Evolutionary conservation across 495 filamentous ascomycete species (phyloP), one percentile per base, ranked within the genome.

Genomic region (Penicillium argentinense): DNA sequence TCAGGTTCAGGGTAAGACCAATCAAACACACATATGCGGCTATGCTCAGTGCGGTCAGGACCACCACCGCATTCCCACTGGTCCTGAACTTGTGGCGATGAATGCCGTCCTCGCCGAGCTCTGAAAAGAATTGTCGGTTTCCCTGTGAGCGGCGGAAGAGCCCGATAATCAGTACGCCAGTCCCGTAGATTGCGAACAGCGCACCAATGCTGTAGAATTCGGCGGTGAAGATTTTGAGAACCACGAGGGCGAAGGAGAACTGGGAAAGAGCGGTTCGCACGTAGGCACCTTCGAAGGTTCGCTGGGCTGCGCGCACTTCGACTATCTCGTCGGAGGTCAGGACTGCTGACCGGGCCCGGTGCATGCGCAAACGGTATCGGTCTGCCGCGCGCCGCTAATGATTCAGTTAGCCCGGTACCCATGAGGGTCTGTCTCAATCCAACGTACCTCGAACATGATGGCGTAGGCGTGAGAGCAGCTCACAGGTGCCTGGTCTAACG

Each of bases 231-330:
- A 98, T 95, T 71, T 92, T 95, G 39, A 98, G 81, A 7, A 98
- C 86, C 47, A 98, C 83, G 13, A 98, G 83, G 32, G 92, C 83
- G 60, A 98, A 97, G 39, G 84, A 89, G 78, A 97, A 97, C 65
- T 97, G 91, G 3, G 85, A 86, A 24, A 97, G 83, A 0, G 92
- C 89, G 0, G 93, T 98, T 40, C 93, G 89, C 50, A 96, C 82
- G 69, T 98, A 98, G 24, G 93, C 95, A 1, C 93, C 93, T 73
- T 97, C 93, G 54, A 97, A 98, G 12, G 93, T 98, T 13, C 93
- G 80, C 66, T 98, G 93, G 4, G 91, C 87, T 0, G 92, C 92
- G 46, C 92, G 89, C 56, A 97, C 86, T 63, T 97, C 92, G 42
- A 96, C 87, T 9, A 98, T 81, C 62, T 98, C 93, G 51, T 83